These are phyloP conservation scores for Guadua angustifolia DNA, from an alignment of 176 grass and related monocot genomes.

Conservation along the genomic window DNA sequence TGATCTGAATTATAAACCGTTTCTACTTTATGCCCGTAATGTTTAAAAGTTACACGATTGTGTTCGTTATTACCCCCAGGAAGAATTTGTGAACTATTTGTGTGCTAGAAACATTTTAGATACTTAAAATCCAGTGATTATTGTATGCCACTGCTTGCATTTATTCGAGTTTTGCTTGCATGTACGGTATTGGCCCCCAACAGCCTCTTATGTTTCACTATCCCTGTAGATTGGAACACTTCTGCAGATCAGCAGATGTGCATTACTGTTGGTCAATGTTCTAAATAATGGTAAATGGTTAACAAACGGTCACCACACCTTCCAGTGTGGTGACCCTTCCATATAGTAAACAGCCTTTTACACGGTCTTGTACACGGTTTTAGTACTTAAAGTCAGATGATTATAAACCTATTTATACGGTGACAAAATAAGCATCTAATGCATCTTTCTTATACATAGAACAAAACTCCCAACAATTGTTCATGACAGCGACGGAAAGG, in stretches of 20 bases:
- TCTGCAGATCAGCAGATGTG: not conserved
- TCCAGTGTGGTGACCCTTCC: no score
- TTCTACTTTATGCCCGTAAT: not conserved
- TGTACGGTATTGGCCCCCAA: not conserved
- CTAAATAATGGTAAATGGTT: no score
- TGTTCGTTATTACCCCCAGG: not conserved
- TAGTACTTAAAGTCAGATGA: no score
- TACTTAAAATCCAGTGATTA: not conserved
- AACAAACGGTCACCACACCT: no score
- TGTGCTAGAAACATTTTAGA: not conserved
- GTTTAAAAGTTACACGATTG: not conserved
- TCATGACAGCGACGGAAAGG: no score
- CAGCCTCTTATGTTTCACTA: not conserved
- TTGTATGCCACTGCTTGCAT: not conserved
- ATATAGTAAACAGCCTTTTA: no score
- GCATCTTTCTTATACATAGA: no score
- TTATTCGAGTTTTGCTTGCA: not conserved
- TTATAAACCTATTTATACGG: no score
- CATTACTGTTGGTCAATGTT: no score
- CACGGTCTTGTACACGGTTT: no score
- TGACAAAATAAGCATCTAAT: no score
- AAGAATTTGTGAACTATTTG: not conserved
- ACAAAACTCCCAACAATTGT: no score
- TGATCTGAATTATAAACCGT: not conserved
- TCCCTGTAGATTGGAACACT: not conserved